A percentile compares a stretch with the other conserved stretches of the same genome.
Evolutionary conservation across 139 green algal genomes (phyloP).

Genomic region (Picochlorum sp.): DNA sequence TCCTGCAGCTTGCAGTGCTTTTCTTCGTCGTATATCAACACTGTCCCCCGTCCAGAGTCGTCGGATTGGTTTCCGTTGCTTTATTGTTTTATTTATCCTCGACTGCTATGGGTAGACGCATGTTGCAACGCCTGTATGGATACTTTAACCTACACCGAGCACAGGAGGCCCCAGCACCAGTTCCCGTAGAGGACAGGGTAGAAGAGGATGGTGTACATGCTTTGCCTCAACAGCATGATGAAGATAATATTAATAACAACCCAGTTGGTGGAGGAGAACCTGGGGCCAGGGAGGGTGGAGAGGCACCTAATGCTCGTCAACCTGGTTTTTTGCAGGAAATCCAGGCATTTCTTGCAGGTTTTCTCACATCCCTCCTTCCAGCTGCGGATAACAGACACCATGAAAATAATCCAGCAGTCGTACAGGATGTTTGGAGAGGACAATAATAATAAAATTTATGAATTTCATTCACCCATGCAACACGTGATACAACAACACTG

Average conservation of each 20-base stretch:
- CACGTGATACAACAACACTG: no score
- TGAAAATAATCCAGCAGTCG: not conserved
- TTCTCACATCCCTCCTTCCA: slow-evolving; percentile 74
- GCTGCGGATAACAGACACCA: slow-evolving; percentile 5
- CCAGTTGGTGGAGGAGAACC: not conserved
- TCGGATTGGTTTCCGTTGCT: slow-evolving; percentile 40
- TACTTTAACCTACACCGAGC: no score
- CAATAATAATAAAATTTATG: not conserved
- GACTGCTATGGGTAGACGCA: slow-evolving; percentile 37
- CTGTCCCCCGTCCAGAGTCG: slow-evolving; percentile 54
- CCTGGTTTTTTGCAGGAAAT: slow-evolving; percentile 53
- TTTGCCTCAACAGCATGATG: not conserved
- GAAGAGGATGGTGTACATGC: slow-evolving; percentile 9
- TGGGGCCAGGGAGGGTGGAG: slow-evolving; percentile 4
- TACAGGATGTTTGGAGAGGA: not conserved
- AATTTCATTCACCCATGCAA: no score
- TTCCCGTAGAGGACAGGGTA: not conserved
- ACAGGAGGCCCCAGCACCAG: no score
- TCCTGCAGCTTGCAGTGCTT: slow-evolving; percentile 60
- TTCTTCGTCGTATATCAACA: slow-evolving; percentile 61
- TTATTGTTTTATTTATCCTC: slow-evolving; percentile 47
- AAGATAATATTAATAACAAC: not conserved
- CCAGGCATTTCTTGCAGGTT: slow-evolving; percentile 58
- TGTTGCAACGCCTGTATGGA: slow-evolving; percentile 22
- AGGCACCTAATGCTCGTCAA: slow-evolving; percentile 1